Conservation (phyloP, 2,329 filamentous ascomycete species). For the Alternaria hordeiaustralica region DNA sequence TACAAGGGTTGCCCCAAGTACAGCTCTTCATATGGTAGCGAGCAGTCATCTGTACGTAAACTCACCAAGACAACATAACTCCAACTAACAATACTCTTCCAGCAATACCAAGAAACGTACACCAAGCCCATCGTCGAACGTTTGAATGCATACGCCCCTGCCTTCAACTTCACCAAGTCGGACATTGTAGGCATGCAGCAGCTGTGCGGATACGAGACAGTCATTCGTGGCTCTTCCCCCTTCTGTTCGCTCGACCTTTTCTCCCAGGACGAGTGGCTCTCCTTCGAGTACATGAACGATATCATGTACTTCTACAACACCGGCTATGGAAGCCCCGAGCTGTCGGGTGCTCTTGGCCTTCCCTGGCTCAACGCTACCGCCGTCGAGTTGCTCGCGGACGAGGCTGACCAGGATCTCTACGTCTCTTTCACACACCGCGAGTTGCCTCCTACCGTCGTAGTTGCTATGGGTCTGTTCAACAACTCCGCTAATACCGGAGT, state of each 20-base stretch:
- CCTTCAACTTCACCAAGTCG: conserved; percentile 67
- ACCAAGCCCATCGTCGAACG: conserved; percentile 66
- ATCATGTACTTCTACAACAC: conserved; percentile 70
- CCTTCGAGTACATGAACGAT: conserved; percentile 70
- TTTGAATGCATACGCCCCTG: conserved; percentile 59
- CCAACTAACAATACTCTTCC: neutral
- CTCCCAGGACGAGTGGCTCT: conserved; percentile 68
- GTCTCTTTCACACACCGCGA: conserved; percentile 74
- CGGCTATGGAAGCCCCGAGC: conserved; percentile 64
- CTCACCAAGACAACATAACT: neutral
- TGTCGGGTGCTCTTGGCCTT: conserved; percentile 65
- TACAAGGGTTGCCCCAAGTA: conserved; percentile 71
- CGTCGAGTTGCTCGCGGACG: conserved; percentile 55
- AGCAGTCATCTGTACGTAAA: conserved; percentile 55
- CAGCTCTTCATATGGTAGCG: conserved; percentile 62
- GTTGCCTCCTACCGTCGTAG: conserved; percentile 69
- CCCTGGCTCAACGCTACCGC: conserved; percentile 72
- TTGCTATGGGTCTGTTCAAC: conserved; percentile 74
- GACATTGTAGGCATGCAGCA: conserved; percentile 72
- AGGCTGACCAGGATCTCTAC: conserved; percentile 65
- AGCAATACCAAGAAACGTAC: conserved; percentile 60
- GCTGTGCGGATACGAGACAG: conserved; percentile 70
- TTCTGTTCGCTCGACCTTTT: conserved; percentile 68
- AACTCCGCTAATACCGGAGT: conserved; percentile 64
- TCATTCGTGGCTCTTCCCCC: conserved; percentile 66